Base-by-base conservation (phyloP, 257 asterid genomes). In the Salvia rosmarinus region DNA sequence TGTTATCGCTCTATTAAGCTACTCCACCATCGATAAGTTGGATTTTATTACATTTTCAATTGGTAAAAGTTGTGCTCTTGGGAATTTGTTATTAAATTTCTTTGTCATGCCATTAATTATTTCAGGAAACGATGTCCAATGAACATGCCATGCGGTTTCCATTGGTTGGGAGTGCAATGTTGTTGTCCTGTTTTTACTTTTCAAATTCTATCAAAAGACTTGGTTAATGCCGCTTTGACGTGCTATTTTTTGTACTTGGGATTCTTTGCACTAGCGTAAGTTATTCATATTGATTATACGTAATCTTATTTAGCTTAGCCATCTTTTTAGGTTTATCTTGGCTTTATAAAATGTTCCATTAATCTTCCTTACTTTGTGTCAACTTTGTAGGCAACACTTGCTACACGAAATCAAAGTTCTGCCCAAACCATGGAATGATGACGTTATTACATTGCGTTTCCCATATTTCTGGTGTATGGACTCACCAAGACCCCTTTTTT, bases 71-170 rank as follows among this genome's bases (percentile, higher is more conserved):
- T 65, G 55, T 71, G 21, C 37, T 11, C 21, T 30, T 21, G 2
- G 17, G 68, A 32, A 5, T 47, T 23, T 6, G 8, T 60, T 62
- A 39, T 58, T 28, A 19, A 21, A 9, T 57, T 62, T 17, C 54
- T 64, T 64, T 67, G 65, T 39, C 34, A 42, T 64, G 66, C 40
- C 28, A 47, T 56, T 71, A 9, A n/a, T 9, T 56, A 46, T 71
- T 81, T 77, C 82, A 95, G 99, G 99, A 95, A 82, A 86, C 98
- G 2, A 91, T 95, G 98, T 95, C 98, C 77, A 91, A 84, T 12
- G 97, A 91, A 79, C 99, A 91, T 67, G 99, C 98, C 42, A 91
- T 91, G 98, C 87, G 99, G 43, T 95, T 91, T 64, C 99, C 98
- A 21, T 81, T 95, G 75, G 91, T 95, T 67, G 99, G 98, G 79